Conservation (phyloP, 108 stramenopile species). For the Tribonema minus region DNA sequence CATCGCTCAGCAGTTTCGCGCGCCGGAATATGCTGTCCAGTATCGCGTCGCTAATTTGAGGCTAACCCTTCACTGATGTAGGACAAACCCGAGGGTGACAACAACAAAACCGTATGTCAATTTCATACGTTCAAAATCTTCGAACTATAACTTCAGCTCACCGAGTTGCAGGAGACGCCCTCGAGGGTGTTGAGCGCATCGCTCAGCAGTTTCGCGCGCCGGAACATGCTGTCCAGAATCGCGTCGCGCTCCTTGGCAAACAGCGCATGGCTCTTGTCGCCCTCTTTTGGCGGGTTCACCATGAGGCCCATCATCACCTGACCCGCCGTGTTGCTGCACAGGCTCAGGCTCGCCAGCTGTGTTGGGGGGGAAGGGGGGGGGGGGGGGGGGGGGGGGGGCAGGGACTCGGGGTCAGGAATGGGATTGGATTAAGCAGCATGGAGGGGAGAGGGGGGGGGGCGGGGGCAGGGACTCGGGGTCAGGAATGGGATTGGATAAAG, state of each 20-base stretch:
- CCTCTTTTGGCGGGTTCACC: conserved; percentile 71
- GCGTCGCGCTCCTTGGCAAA: conserved; percentile 59
- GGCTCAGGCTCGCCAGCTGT: conserved; percentile 71
- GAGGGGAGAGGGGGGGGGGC: no score
- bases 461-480: no score
- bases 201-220: conserved; percentile 69
- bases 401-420: no score
- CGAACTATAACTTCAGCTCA: no score
- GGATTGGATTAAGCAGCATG: no score
- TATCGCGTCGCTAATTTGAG: conserved; percentile 57
- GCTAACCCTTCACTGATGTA: no score
- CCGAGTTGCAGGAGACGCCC: conserved; percentile 81
- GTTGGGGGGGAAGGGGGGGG: no score
- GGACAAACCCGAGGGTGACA: no score
- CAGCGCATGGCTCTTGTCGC: conserved; percentile 66
- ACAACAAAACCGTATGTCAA: no score
- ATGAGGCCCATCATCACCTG: conserved; percentile 87
- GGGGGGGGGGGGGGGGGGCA: no score
- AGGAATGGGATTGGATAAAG: no score
- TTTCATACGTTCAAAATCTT: no score
- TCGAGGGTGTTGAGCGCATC: conserved; percentile 74
- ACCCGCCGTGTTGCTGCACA: conserved; percentile 78
- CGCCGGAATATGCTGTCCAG: conserved; percentile 73
- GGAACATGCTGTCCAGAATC: conserved; percentile 70
- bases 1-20: conserved; percentile 65